Evolutionary conservation across 768 basidiomycete species (phyloP).

Genomic region (Dendrothele bispora): DNA sequence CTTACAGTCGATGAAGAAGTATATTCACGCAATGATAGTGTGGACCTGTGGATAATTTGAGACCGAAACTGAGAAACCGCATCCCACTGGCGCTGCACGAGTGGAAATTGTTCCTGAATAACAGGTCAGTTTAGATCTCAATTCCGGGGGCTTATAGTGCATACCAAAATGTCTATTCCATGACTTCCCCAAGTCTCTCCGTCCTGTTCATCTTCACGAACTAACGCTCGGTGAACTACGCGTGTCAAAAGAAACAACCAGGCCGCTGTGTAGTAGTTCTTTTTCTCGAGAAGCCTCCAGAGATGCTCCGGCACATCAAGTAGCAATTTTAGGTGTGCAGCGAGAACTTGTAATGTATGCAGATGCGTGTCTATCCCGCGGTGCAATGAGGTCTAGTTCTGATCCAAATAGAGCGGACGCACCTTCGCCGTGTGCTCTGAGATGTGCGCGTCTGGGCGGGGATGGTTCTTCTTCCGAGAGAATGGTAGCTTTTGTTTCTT

Average conservation of each 20-base stretch:
- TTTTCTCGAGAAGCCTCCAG: conserved; percentile 83
- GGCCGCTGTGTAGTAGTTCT: conserved; percentile 78
- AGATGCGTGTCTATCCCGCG: conserved; percentile 59
- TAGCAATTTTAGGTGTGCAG: conserved; percentile 89
- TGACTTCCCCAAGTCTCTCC: conserved; percentile 58
- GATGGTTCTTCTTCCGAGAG: conserved; percentile 45
- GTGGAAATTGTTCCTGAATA: conserved; percentile 76
- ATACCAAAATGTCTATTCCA: conserved; percentile 64
- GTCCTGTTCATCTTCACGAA: conserved; percentile 62
- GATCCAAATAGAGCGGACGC: conserved; percentile 13
- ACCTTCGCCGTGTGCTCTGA: conserved; percentile 45
- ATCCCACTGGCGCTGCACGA: conserved; percentile 94
- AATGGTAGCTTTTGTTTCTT: conserved; percentile 60
- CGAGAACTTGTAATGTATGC: conserved; percentile 67
- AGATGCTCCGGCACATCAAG: conserved; percentile 90
- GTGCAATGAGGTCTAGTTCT: conserved; percentile 3
- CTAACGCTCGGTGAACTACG: conserved; percentile 77
- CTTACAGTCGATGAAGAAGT: conserved; percentile 53
- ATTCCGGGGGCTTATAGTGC: conserved; percentile 17
- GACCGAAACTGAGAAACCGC: conserved; percentile 80
- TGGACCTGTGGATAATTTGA: conserved; percentile 89
- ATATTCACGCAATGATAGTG: conserved; percentile 68
- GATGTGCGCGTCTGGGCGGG: conserved; percentile 39
- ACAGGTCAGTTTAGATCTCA: conserved; percentile 1
- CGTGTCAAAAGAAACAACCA: conserved; percentile 87